Evolutionary conservation across 73 alveolate species (phyloP), one percentile per base, ranked within the genome.

Genomic region (Stentor roeselii): DNA sequence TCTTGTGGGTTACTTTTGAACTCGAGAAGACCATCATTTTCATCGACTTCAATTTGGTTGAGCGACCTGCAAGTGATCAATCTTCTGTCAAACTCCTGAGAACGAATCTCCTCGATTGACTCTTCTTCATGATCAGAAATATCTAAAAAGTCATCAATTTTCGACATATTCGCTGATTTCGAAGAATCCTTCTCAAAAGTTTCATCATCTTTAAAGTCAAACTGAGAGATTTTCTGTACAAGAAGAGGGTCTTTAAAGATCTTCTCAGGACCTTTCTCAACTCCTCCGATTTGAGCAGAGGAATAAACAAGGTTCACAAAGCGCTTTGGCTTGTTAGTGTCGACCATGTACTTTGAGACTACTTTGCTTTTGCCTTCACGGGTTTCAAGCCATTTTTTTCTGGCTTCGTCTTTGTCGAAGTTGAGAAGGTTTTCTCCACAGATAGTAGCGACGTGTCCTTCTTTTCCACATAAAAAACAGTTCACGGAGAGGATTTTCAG

Each of bases 391-490:
- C 80, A 67, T 2, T 67, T 67, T 30, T n/a, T 67, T 40, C 34
- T 67, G 37, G 37, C 27, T 30, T 27, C 34, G 21, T 67, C 80
- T 27, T 67, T 34, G 34, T 67, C 41, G 37, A 30, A 67, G 42
- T 67, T 67, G 1, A 67, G 37, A 67, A 67, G 80, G 34, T 21
- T 21, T 21, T 35, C 21, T 40, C 39, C 39, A 2, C 84, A 76
- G 36, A 6, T 39, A n/a, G 60, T 15, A 41, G 74, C 78, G 21
- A 39, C 84, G 39, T 76, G 84, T 31, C 84, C 84, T 34, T 21
- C 2, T 35, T 76, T 38, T n/a, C 82, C 37, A 41, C 84, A 76
- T 15, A 76, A n/a, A 2, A 27, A 76, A 67, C 84, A 76, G 32
- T n/a, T 35, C 40, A 41, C 67, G 2, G 38, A 31, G 21, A 76